A percentile compares a stretch with the other conserved stretches of the same genome.
Evolutionary conservation across 78 protist genomes (phyloP).

Genomic region (Mantamonas sphyraenae): DNA sequence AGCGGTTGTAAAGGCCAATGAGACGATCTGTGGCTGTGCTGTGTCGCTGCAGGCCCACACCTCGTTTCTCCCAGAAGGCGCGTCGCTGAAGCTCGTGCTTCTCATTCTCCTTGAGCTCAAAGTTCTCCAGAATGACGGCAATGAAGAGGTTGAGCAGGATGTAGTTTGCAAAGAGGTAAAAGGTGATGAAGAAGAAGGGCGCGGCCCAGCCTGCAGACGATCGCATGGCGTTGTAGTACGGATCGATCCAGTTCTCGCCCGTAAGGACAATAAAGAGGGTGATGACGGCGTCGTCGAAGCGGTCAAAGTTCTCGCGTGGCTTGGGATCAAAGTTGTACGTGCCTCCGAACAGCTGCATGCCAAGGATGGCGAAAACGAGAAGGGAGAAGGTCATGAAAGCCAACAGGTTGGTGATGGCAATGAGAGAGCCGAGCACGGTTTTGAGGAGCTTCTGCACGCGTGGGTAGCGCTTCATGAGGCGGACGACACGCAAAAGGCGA

Average conservation of each 20-base stretch:
- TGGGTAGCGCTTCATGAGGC: neutral
- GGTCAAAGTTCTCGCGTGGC: neutral
- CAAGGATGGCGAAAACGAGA: slow-evolving; percentile 13
- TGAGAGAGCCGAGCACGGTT: neutral
- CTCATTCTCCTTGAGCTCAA: neutral
- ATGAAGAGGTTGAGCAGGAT: slow-evolving; percentile 23
- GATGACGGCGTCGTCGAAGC: neutral
- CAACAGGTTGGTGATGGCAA: neutral
- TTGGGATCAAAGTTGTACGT: neutral
- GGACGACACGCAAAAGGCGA: neutral
- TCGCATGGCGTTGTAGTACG: neutral
- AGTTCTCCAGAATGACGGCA: slow-evolving; percentile 39
- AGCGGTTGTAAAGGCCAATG: no score
- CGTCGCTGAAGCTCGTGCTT: neutral
- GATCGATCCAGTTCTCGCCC: slow-evolving; percentile 22
- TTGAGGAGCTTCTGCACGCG: neutral
- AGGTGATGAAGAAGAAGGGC: slow-evolving; percentile 19
- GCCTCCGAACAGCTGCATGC: slow-evolving; percentile 20
- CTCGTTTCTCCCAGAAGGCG: no score
- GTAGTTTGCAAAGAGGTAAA: neutral
- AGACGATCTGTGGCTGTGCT: no score
- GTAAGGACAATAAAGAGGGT: slow-evolving; percentile 3
- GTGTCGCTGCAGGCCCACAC: no score
- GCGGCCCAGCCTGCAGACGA: neutral
- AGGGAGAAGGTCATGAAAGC: neutral